Evolutionary conservation across 495 filamentous ascomycete genomes (phyloP).

Genomic region (Xylaria telfairii): DNA sequence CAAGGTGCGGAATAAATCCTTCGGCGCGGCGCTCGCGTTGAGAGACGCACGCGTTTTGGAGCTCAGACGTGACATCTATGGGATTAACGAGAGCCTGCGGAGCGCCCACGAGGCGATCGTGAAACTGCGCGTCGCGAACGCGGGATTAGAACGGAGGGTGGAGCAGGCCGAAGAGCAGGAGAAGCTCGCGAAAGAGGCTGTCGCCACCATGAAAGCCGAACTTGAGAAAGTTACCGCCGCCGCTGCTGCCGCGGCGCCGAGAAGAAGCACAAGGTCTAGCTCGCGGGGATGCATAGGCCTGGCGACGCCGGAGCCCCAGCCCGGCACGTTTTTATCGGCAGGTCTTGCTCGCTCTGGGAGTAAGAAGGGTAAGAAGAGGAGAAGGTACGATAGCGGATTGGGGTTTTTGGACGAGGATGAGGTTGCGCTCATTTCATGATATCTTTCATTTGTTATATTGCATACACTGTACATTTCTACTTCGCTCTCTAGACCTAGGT

Average conservation of each 20-base stretch:
- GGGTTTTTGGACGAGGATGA: slow-evolving; percentile 68
- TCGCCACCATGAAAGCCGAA: slow-evolving; percentile 57
- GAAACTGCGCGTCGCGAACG: slow-evolving; percentile 46
- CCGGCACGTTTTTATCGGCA: slow-evolving; percentile 39
- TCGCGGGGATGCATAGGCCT: not conserved
- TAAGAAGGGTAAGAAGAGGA: slow-evolving; percentile 45
- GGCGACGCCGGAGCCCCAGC: slow-evolving; percentile 12
- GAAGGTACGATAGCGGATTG: slow-evolving; percentile 67
- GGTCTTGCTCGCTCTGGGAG: slow-evolving; percentile 30
- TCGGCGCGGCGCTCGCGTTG: slow-evolving; percentile 48
- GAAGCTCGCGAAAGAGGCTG: slow-evolving; percentile 56
- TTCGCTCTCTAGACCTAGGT: not conserved
- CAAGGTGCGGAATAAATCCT: slow-evolving; percentile 37
- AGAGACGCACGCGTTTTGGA: slow-evolving; percentile 51
- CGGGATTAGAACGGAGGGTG: slow-evolving; percentile 32
- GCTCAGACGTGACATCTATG: slow-evolving; percentile 46
- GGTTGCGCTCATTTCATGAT: slow-evolving; percentile 33
- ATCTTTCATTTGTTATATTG: slow-evolving; percentile 1
- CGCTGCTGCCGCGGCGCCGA: slow-evolving; percentile 40
- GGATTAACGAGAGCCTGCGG: slow-evolving; percentile 42
- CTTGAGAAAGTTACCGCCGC: slow-evolving; percentile 41
- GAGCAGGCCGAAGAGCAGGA: slow-evolving; percentile 43
- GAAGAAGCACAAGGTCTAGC: slow-evolving; percentile 8
- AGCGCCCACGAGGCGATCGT: slow-evolving; percentile 45
- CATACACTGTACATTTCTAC: not conserved